Evolutionary conservation across 441 rosid genomes (phyloP), one percentile per base, ranked within the genome.

Genomic region (Eruca vesicaria): DNA sequence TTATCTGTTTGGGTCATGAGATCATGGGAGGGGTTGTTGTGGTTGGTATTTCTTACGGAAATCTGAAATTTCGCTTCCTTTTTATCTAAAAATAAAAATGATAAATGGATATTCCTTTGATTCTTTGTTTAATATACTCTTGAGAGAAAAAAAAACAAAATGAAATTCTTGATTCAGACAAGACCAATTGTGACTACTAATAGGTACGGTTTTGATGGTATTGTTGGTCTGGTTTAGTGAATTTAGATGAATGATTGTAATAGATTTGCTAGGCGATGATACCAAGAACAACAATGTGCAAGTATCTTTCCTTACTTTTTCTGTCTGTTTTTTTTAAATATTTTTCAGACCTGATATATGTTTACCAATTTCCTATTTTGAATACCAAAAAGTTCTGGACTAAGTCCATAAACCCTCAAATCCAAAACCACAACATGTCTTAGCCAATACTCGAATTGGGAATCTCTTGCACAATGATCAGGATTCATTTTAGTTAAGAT

Each of bases 1-100:
- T 48, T 50, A 71, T 66, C 76, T 71, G n/a, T 77, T 77, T 77
- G 76, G 72, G 72, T 77, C 68, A 48, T 48, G 10, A 77, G 72
- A 77, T 71, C 31, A 77, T 77, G 73, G 38, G 57, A 71, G 5
- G 45, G 19, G 67, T 77, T 77, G 80, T 12, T 71, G 80, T 77
- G 80, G 80, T 31, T 71, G 73, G 8, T 71, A 66, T 77, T 45
- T 50, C 68, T 66, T 71, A 16, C 36, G 65, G 52, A 60, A 59
- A 66, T 77, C 72, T 50, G 12, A 57, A 45, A 41, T 15, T 31
- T 43, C 52, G 14, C 21, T 62, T 38, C 20, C 14, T 26, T 38
- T 21, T 68, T 75, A 35, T 63, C 12, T 16, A 43, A 66, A 66
- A 58, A 57, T 43, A 63, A 57, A 7, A 55, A 31, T 31, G 41